Evolutionary conservation across 2,329 filamentous ascomycete genomes (phyloP).

Genomic region (Rachicladosporium sp.): DNA sequence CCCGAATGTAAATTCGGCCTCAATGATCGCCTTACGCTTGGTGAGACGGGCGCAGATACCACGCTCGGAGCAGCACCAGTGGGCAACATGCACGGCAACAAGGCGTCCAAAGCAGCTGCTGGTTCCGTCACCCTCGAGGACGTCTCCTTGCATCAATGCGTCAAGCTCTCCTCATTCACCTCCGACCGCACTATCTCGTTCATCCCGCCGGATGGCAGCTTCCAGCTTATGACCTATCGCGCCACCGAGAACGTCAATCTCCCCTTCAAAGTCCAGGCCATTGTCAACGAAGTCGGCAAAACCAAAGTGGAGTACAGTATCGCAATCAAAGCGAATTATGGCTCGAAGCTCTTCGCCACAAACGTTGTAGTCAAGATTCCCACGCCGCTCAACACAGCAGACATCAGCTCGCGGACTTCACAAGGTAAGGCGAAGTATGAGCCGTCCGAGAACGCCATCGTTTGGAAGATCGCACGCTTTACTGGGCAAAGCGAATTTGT

Average conservation of each 20-base stretch:
- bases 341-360: slow-evolving; percentile 88
- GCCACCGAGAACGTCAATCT: slow-evolving; percentile 97
- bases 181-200: slow-evolving; percentile 94
- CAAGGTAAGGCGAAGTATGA: slow-evolving; percentile 98
- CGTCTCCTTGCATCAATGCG: slow-evolving; percentile 97
- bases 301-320: slow-evolving; percentile 99
- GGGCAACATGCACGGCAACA: slow-evolving; percentile 67
- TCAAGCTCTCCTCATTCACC: slow-evolving; percentile 94
- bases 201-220: slow-evolving; percentile 91
- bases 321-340: slow-evolving; percentile 93
- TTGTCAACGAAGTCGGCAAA: slow-evolving; percentile 93
- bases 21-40: slow-evolving; percentile 88
- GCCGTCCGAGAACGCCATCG: slow-evolving; percentile 92
- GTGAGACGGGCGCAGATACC: slow-evolving; percentile 45
- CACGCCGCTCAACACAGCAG: slow-evolving; percentile 90
- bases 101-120: slow-evolving; percentile 88
- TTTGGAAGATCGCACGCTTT: slow-evolving; percentile 99
- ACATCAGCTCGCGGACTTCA: slow-evolving; percentile 81
- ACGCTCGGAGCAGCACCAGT: slow-evolving; percentile 45
- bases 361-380: slow-evolving; percentile 92
- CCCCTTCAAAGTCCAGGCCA: slow-evolving; percentile 96
- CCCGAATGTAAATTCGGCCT: slow-evolving; percentile 98
- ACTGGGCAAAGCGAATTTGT: slow-evolving; percentile 96
- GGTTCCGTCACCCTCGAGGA: slow-evolving; percentile 94
- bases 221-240: slow-evolving; percentile 97